Conservation (phyloP, 164 flowering plant genomes). For the Vitis labrusca region DNA sequence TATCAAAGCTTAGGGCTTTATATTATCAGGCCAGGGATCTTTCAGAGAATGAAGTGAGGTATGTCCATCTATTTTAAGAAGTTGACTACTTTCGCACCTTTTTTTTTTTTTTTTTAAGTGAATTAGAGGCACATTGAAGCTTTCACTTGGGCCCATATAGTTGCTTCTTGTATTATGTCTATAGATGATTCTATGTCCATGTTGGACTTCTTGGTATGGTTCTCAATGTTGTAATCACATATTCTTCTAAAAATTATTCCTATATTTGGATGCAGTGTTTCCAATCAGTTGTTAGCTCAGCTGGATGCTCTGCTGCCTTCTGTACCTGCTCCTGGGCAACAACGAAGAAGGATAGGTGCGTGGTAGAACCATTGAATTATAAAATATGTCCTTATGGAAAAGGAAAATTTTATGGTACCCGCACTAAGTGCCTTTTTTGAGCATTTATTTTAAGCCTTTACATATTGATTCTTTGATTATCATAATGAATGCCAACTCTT, state of each 20-base stretch:
- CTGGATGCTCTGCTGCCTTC: conserved; percentile 71
- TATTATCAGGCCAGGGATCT: conserved; percentile 82
- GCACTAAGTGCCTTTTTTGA: not conserved
- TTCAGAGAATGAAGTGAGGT: conserved; percentile 80
- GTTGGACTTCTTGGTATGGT: not conserved
- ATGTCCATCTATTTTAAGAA: conserved; percentile 12
- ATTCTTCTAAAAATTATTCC: not conserved
- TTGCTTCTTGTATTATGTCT: not conserved
- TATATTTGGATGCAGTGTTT: conserved; percentile 51
- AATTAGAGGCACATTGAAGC: not conserved
- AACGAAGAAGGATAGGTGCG: conserved; percentile 74
- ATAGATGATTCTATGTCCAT: not conserved
- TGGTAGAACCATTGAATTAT: conserved; percentile 4
- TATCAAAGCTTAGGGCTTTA: conserved; percentile 55
- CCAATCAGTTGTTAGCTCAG: conserved; percentile 53
- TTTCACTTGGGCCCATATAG: not conserved
- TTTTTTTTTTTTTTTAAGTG: not conserved
- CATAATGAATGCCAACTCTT: no score
- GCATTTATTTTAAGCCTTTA: not conserved
- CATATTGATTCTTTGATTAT: not conserved
- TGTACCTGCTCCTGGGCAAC: conserved; percentile 62
- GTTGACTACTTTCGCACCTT: not conserved
- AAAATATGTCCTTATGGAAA: not conserved
- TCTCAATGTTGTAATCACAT: not conserved
- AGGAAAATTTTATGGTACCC: no score